Base-by-base conservation (phyloP, 2,329 filamentous ascomycete species). In the Penicillium sp. region DNA sequence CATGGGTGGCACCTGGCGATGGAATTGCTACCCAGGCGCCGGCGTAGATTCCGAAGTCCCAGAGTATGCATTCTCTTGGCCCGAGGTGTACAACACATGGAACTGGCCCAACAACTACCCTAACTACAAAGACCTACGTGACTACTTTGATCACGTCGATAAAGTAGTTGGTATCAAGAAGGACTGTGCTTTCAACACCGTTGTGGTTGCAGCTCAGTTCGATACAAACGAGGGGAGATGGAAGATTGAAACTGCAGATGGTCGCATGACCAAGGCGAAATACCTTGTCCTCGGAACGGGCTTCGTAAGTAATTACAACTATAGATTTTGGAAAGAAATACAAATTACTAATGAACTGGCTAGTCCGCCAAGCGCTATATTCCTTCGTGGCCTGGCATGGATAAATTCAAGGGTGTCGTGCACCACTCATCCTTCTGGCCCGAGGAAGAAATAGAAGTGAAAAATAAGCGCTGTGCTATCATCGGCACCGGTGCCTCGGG, bases 371-470 rank as follows among this genome's bases (percentile, higher is more conserved):
- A 78, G 61, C 68, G 70, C 0, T 72, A 80, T 50, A 69, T 77
- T 35, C 78, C 79, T 0, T 64, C 70, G 10, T 75, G 67, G 64
- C 58, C 66, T 0, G 78, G 77, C 1, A 28, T 67, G 17, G 63
- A 72, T 9, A 56, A 57, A 3, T 87, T 84, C 69, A 68, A 76
- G 49, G 84, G 83, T 9, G 64, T 70, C 8, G 67, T 84, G 4
- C 74, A 84, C 41, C 84, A 87, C 63, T 81, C 81, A 0, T 79
- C 84, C 1, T 73, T 77, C 36, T 87, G 82, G 82, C 77, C 82
- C 1, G 67, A 79, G 5, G 74, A 77, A 17, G 35, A 56, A 1
- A 69, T 82, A 9, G 74, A 81, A n/a, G 68, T 83, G 7, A 65
- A 65, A 1, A 77, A 70, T 26, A 82, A 82, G 58, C 71, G 72